Evolutionary conservation across 805 yeast genomes (phyloP), one percentile per base, ranked within the genome.

Genomic region (Wickerhamiella musiphila): DNA sequence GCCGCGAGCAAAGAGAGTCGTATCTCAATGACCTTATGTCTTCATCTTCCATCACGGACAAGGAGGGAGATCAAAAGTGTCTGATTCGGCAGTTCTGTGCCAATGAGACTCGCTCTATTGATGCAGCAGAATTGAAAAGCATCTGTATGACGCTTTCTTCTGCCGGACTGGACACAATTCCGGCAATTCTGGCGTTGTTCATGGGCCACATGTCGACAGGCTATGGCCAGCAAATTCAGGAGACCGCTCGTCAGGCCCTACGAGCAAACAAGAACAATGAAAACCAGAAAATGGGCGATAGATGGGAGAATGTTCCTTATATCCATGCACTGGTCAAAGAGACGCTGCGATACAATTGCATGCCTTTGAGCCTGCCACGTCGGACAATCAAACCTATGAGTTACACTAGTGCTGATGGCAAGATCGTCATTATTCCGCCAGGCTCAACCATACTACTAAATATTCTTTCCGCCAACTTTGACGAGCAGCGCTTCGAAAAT

Each of bases 141-240:
- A 59, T 71, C 3, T 73, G 81, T 45, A 52, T 75, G 28, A 70
- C 81, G 0, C 67, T 74, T 73, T 70, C 75, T 1, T 70, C 78
- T 42, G 83, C 82, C 8, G 83, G 83, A 0, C 52, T 75, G 15
- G 83, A 75, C 46, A 75, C 74, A 41, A 65, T 73, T 1, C 70
- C 79, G 0, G 53, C 73, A 23, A 73, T 68, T 26, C 54, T 74
- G 32, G 63, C 64, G 39, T 68, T 72, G 39, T 57, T 70, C 4
- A 42, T 73, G 38, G 74, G 74, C 1, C 73, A 69, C 23, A 50
- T 75, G 15, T 60, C 73, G 5, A 30, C 32, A 10, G 58, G 60
- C 3, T 24, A 31, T 11, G 43, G 43, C n/a, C 39, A 38, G 22
- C 14, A 23, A 15, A 40, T 67, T 4, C 73, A 68, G 44, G 42